Percentiles rank a stretch among this genome's conserved stretches.
Conservation (phyloP, 2,329 filamentous ascomycete genomes). For the Rhynchosporium graminicola region DNA sequence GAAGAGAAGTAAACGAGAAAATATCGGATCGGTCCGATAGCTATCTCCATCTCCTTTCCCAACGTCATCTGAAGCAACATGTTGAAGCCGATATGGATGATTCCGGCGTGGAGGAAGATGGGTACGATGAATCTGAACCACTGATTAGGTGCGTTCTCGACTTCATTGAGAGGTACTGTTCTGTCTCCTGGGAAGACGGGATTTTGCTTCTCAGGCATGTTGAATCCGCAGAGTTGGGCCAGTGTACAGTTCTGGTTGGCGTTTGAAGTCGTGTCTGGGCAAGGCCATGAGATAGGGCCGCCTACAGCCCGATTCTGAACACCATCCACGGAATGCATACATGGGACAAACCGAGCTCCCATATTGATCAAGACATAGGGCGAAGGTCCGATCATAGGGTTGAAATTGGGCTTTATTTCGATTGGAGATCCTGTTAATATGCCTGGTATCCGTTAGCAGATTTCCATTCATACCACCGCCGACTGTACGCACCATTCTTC, state of each 20-base stretch:
- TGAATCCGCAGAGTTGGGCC: conserved; percentile 80
- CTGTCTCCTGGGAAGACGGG: conserved; percentile 47
- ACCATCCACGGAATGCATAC: conserved; percentile 81
- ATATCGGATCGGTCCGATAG: conserved; percentile 87
- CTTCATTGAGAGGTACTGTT: conserved; percentile 41
- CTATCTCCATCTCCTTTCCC: conserved; percentile 87
- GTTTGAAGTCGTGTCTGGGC: conserved; percentile 73
- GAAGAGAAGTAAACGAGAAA: conserved; percentile 85
- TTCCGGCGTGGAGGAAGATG: conserved; percentile 91
- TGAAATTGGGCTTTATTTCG: conserved; percentile 72
- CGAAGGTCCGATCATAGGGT: conserved; percentile 96
- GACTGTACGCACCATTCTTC: conserved; percentile 68
- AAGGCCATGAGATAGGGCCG: conserved; percentile 64
- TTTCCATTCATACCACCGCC: background rate
- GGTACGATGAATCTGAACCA: conserved; percentile 97
- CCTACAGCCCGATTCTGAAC: conserved; percentile 55
- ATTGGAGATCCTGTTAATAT: conserved; percentile 69
- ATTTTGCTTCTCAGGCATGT: conserved; percentile 43
- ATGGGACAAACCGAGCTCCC: conserved; percentile 88
- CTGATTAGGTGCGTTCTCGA: conserved; percentile 67
- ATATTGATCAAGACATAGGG: conserved; percentile 92
- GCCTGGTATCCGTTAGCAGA: conserved; percentile 47
- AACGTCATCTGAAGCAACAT: conserved; percentile 87
- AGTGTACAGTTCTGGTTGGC: conserved; percentile 67
- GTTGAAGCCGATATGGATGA: conserved; percentile 96